Evolutionary conservation across 192 early-diverging fungal genomes (phyloP).

Genomic region (Backusella mclennaniae): DNA sequence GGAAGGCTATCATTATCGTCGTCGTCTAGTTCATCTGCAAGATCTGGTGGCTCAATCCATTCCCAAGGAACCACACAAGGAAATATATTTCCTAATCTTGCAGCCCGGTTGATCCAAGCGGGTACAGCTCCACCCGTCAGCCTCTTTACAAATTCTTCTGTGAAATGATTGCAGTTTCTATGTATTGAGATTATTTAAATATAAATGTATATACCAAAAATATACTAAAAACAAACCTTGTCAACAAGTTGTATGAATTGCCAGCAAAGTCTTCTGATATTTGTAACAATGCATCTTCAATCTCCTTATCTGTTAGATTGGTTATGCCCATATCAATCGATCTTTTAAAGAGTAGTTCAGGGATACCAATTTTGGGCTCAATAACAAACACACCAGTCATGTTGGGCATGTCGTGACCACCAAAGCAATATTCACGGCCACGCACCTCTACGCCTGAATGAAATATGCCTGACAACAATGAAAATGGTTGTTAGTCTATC

Average conservation of each 20-base stretch:
- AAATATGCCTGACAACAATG: slow-evolving; percentile 24
- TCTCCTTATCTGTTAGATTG: slow-evolving; percentile 17
- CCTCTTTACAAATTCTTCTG: slow-evolving; percentile 27
- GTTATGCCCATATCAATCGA: slow-evolving; percentile 33
- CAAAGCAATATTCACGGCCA: slow-evolving; percentile 39
- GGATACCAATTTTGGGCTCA: slow-evolving; percentile 32
- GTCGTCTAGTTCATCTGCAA: not conserved
- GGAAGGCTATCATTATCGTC: not conserved
- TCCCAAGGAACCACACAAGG: slow-evolving; percentile 39
- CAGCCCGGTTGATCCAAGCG: slow-evolving; percentile 39
- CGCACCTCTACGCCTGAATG: slow-evolving; percentile 38
- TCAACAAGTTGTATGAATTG: slow-evolving; percentile 34
- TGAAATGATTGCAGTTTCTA: slow-evolving; percentile 43
- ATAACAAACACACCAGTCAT: slow-evolving; percentile 39
- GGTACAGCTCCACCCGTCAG: slow-evolving; percentile 23
- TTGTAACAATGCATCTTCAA: slow-evolving; percentile 12
- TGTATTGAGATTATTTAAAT: no score
- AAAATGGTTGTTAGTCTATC: not conserved
- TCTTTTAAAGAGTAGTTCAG: slow-evolving; percentile 20
- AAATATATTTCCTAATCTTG: slow-evolving; percentile 38
- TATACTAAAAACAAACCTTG: slow-evolving; percentile 2
- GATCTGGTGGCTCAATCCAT: slow-evolving; percentile 39
- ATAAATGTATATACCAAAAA: not conserved
- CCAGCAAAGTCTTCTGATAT: slow-evolving; percentile 36
- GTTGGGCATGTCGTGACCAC: slow-evolving; percentile 33